phyloP scores from a whole-genome alignment of 352 stramenopile species.

The Pythium vanterpoolii region DNA sequence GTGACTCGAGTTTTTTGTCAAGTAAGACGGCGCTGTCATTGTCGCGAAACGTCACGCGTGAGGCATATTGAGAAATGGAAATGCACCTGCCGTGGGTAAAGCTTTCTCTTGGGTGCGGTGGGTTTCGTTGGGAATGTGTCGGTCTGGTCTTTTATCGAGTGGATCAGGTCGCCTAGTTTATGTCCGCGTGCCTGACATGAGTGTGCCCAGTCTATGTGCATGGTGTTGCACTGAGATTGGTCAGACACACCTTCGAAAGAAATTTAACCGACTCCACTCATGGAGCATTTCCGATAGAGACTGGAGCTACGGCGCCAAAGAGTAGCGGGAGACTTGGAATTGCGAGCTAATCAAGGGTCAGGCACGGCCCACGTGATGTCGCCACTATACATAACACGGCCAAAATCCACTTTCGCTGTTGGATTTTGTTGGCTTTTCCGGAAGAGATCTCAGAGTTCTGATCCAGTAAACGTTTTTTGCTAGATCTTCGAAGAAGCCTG shows the following conservation, averaged over 20 bases:
- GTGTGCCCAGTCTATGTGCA: too few relatives aligned
- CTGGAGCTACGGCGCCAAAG: not conserved
- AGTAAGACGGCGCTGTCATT: not conserved
- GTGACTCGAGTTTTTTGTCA: constrained; percentile 4
- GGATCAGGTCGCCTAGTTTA: too few relatives aligned
- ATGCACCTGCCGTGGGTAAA: too few relatives aligned
- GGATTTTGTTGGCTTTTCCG: not conserved
- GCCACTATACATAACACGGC: not conserved
- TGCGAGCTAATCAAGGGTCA: not conserved
- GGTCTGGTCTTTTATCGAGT: too few relatives aligned
- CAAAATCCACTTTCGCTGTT: not conserved
- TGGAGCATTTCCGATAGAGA: too few relatives aligned
- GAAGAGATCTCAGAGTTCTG: not conserved
- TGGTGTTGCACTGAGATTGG: too few relatives aligned
- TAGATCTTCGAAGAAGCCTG: too few relatives aligned
- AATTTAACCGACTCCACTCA: too few relatives aligned
- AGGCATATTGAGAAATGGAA: not conserved
- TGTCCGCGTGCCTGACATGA: too few relatives aligned
- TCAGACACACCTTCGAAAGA: too few relatives aligned
- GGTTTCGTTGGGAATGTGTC: too few relatives aligned
- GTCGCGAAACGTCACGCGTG: not conserved
- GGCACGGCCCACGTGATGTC: not conserved
- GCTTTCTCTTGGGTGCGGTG: not conserved
- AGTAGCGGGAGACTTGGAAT: not conserved
- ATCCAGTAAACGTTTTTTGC: not conserved